Percentiles rank a stretch among this genome's conserved stretches.
Conservation (phyloP, 345 rosid species). For the Alliaria petiolata region DNA sequence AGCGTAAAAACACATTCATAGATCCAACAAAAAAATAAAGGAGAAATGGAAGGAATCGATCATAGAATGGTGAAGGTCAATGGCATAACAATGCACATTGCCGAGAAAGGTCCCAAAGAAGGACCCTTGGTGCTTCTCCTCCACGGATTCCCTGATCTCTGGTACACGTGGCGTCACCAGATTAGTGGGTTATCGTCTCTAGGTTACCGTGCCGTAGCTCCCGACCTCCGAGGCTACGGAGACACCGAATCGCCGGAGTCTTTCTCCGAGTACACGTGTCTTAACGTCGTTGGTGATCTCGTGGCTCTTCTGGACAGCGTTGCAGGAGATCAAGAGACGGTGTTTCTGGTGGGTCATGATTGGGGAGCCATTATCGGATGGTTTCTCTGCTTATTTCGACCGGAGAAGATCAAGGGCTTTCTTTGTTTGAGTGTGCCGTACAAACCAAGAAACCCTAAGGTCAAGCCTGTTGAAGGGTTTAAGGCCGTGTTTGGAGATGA, state of each 20-base stretch:
- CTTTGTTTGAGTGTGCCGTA: constrained; percentile 65
- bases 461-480: constrained; percentile 52
- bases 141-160: constrained; percentile 84
- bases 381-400: constrained; percentile 67
- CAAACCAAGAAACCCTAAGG: constrained; percentile 54
- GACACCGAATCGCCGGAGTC: constrained; percentile 53
- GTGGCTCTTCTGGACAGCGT: constrained; percentile 55
- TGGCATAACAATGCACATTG: constrained; percentile 73
- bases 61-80: constrained; percentile 54
- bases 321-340: constrained; percentile 51
- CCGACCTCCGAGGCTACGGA: constrained; percentile 82
- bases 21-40: background rate
- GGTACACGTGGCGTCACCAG: constrained; percentile 94
- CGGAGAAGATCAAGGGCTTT: constrained; percentile 62
- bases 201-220: constrained; percentile 68
- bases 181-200: constrained; percentile 47
- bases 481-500: constrained; percentile 64
- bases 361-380: constrained; percentile 81
- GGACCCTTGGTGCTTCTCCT: constrained; percentile 59
- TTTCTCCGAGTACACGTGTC: constrained; percentile 49
- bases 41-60: constrained; percentile 46
- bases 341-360: constrained; percentile 70
- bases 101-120: constrained; percentile 56
- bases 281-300: constrained; percentile 59
- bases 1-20: background rate